phyloP scores from a whole-genome alignment of 2,329 filamentous ascomycete species.

The Trichoderma gracile region DNA sequence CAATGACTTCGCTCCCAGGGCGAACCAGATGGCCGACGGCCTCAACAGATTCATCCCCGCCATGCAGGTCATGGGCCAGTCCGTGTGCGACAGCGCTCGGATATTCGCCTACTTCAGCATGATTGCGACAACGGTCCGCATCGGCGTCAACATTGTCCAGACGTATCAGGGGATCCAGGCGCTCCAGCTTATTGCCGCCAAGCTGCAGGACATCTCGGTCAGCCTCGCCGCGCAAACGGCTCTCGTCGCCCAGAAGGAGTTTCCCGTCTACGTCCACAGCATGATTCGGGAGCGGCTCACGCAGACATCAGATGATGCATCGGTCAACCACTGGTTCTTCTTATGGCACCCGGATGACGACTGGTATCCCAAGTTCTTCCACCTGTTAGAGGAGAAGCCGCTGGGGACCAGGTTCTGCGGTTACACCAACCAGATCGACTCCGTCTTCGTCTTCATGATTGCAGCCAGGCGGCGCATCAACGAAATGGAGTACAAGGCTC shows the following conservation, averaged over 20 bases:
- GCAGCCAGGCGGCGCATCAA: conserved; percentile 36
- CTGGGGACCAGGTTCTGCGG: conserved; percentile 42
- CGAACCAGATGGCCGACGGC: conserved; percentile 31
- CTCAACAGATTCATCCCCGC: conserved; percentile 35
- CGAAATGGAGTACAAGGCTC: conserved; percentile 32
- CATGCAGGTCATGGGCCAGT: conserved; percentile 41
- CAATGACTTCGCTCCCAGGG: conserved; percentile 29
- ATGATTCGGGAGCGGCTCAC: conserved; percentile 41
- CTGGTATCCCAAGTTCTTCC: conserved; percentile 45
- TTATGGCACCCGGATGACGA: conserved; percentile 46
- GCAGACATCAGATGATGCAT: conserved; percentile 36
- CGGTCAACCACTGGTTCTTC: conserved; percentile 43
- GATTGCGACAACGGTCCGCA: conserved; percentile 36
- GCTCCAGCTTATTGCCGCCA: conserved; percentile 40
- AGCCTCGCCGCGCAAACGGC: conserved; percentile 41
- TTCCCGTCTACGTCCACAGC: conserved; percentile 41
- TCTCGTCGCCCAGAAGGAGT: conserved; percentile 41
- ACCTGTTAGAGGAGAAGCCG: conserved; percentile 39
- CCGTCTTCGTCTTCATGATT: conserved; percentile 44
- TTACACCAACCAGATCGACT: conserved; percentile 45
- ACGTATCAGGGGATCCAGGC: conserved; percentile 42
- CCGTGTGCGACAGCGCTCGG: conserved; percentile 37
- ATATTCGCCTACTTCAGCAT: conserved; percentile 38
- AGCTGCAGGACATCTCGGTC: conserved; percentile 38
- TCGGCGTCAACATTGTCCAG: conserved; percentile 40